Percentiles rank a stretch among this genome's conserved stretches.
phyloP scores from a whole-genome alignment of 768 basidiomycete species.

The Termitomyces sp. region DNA sequence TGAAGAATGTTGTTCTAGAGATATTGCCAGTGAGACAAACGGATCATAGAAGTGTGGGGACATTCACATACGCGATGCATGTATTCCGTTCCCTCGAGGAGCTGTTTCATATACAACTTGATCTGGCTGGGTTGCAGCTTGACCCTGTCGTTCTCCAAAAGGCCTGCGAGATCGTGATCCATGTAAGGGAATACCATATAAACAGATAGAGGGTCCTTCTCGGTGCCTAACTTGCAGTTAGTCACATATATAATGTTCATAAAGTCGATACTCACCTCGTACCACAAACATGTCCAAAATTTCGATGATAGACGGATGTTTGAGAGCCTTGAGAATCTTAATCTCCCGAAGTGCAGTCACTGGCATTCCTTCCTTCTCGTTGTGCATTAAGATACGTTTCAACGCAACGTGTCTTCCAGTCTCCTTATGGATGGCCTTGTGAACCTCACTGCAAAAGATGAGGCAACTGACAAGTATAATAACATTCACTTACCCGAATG shows the following conservation, averaged over 20 bases:
- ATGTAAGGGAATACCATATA: slow-evolving; percentile 99
- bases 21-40: slow-evolving; percentile 8
- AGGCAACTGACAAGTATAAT: slow-evolving; percentile 4
- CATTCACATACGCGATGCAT: slow-evolving; percentile 76
- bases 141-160: slow-evolving; percentile 88
- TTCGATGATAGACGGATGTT: slow-evolving; percentile 81
- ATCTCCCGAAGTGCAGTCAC: slow-evolving; percentile 96
- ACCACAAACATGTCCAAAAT: slow-evolving; percentile 92
- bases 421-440: slow-evolving; percentile 70
- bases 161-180: slow-evolving; percentile 97
- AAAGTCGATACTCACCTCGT: slow-evolving; percentile 44
- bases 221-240: slow-evolving; percentile 40
- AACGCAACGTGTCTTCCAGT: slow-evolving; percentile 71
- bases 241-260: neutral
- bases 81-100: slow-evolving; percentile 94
- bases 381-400: slow-evolving; percentile 95
- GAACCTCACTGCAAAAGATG: slow-evolving; percentile 63
- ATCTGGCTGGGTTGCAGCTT: slow-evolving; percentile 79
- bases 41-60: neutral
- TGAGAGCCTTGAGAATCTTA: slow-evolving; percentile 87
- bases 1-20: slow-evolving; percentile 90
- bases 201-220: slow-evolving; percentile 72
- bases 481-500: slow-evolving; percentile 75
- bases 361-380: slow-evolving; percentile 95
- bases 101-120: slow-evolving; percentile 94